Conservation (phyloP, 2,329 filamentous ascomycete genomes). For the Pseudogymnoascus sp. region DNA sequence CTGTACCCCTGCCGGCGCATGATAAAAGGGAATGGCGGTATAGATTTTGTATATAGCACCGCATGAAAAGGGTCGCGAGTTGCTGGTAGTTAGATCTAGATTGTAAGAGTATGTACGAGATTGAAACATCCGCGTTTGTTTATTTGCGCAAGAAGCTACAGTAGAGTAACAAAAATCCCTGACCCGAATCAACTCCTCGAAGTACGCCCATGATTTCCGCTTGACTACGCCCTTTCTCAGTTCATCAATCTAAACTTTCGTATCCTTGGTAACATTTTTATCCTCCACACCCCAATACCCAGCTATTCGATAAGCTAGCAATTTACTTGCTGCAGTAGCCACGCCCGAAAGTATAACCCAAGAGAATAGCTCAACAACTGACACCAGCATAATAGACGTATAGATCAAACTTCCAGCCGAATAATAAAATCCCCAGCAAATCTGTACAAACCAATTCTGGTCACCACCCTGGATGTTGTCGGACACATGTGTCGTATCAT, state of each 20-base stretch:
- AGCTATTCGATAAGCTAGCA: conserved; percentile 19
- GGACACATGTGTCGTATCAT: neutral
- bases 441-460: conserved; percentile 27
- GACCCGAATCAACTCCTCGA: no score
- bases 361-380: conserved; percentile 26
- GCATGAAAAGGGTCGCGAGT: neutral
- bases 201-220: no score
- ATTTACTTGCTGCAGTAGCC: conserved; percentile 23
- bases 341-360: conserved; percentile 26
- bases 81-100: conserved; percentile 2
- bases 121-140: neutral
- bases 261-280: no score
- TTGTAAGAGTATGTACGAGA: conserved; percentile 8
- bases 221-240: no score
- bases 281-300: no score
- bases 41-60: conserved; percentile 8
- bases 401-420: conserved; percentile 29
- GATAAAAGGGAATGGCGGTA: neutral
- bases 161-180: no score
- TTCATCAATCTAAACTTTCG: no score
- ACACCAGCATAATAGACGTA: conserved; percentile 30
- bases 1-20: neutral
- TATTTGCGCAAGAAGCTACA: no score
- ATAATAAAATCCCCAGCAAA: conserved; percentile 30
- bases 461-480: conserved; percentile 24